These are phyloP conservation scores for Xylariaceae sp. DNA, from an alignment of 2,329 filamentous ascomycete genomes.

Conservation along the genomic window DNA sequence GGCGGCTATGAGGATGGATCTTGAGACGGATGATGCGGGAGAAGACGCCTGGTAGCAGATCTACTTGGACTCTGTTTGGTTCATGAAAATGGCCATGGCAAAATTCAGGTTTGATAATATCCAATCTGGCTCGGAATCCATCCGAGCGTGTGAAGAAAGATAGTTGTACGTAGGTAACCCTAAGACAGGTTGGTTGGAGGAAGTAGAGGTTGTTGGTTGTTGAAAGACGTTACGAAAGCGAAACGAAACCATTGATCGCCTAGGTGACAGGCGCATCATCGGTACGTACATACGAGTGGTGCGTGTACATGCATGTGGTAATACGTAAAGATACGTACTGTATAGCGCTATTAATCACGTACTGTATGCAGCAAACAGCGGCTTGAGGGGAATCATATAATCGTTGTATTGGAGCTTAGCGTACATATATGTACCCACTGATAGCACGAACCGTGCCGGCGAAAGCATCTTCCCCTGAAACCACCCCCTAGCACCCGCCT, in stretches of 20 bases:
- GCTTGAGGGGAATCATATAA: background rate
- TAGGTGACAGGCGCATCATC: background rate
- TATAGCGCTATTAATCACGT: background rate
- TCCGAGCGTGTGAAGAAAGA: background rate
- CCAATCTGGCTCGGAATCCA: background rate
- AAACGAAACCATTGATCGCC: background rate
- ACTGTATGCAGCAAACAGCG: background rate
- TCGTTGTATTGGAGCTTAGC: background rate
- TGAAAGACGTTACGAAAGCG: background rate
- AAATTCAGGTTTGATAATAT: background rate
- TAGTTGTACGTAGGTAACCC: background rate
- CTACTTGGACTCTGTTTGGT: constrained; percentile 5
- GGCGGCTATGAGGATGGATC: constrained; percentile 6
- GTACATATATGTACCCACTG: background rate
- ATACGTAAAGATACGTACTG: background rate
- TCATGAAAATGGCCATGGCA: constrained; percentile 21
- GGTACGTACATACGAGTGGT: too few relatives aligned
- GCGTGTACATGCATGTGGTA: background rate
- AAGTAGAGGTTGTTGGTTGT: background rate
- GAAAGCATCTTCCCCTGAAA: background rate
- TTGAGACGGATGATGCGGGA: constrained; percentile 22
- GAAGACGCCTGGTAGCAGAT: constrained; percentile 13
- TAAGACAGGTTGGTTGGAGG: background rate
- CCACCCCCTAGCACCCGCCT: background rate
- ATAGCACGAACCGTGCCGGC: background rate